Percentiles rank a stretch among this genome's conserved stretches.
Conservation (phyloP, 345 rosid species). For the Adansonia digitata region DNA sequence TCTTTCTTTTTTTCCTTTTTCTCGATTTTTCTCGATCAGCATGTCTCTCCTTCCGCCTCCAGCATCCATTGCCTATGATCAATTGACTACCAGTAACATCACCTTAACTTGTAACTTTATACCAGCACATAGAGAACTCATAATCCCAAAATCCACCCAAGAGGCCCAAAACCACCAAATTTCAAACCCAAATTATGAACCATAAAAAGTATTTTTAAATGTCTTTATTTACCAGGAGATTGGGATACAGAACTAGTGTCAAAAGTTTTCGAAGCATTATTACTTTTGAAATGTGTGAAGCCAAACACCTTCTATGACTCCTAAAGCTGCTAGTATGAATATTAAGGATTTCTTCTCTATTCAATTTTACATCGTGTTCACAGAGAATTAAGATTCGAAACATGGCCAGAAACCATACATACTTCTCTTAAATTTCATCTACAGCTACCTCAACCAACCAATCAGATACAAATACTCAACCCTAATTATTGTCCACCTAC, state of each 20-base stretch:
- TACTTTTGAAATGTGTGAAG: neutral
- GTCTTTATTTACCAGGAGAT: neutral
- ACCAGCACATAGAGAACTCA: neutral
- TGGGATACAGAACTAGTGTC: neutral
- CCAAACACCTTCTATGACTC: neutral
- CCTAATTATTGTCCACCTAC: too few species aligned
- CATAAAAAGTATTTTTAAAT: neutral
- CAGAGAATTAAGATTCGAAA: neutral
- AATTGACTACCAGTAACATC: neutral
- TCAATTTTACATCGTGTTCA: neutral
- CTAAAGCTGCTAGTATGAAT: neutral
- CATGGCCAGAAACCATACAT: neutral
- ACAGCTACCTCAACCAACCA: neutral
- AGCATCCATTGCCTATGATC: neutral
- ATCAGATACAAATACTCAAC: neutral
- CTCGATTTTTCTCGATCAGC: neutral
- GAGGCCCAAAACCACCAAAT: neutral
- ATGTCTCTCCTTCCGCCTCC: neutral
- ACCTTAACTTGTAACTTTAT: neutral
- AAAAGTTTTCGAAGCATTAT: neutral
- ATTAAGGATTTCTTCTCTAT: neutral
- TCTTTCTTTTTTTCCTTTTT: neutral
- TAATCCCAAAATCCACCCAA: neutral
- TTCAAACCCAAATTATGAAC: neutral
- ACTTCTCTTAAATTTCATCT: neutral